These are phyloP conservation scores for Camelina neglecta DNA, from an alignment of 345 rosid genomes.

Conservation along the genomic window DNA sequence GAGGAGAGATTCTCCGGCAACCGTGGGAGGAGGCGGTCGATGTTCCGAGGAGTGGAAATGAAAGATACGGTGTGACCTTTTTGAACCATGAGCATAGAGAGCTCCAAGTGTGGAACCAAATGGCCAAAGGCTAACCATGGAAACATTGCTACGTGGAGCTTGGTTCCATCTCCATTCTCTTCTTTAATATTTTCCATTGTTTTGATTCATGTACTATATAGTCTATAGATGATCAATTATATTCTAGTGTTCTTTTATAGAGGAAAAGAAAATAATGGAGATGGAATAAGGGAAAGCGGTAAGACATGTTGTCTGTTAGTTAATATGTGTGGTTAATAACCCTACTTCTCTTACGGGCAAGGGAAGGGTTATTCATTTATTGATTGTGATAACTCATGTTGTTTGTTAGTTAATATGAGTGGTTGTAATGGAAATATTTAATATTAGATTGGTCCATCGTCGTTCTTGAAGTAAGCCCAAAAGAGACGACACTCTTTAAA, in stretches of 20 bases:
- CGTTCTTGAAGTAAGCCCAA: too few relatives aligned
- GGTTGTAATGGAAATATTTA: too few relatives aligned
- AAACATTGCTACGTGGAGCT: constrained; percentile 50
- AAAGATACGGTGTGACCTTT: constrained; percentile 47
- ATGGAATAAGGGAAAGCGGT: too few relatives aligned
- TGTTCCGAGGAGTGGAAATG: constrained; percentile 46
- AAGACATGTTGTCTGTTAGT: too few relatives aligned
- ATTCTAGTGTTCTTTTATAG: not conserved
- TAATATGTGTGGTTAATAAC: too few relatives aligned
- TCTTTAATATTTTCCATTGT: not conserved
- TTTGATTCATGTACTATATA: not conserved
- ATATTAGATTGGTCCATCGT: too few relatives aligned
- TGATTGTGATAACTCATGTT: too few relatives aligned
- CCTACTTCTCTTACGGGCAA: too few relatives aligned
- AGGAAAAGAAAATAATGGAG: not conserved
- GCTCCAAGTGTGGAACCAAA: constrained; percentile 41
- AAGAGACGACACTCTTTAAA: too few relatives aligned
- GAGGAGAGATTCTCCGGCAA: constrained; percentile 31
- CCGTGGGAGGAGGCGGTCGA: constrained; percentile 34
- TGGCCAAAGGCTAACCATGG: constrained; percentile 52
- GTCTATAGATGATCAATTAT: not conserved
- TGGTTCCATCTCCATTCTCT: not conserved
- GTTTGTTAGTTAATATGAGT: too few relatives aligned
- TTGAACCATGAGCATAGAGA: constrained; percentile 46
- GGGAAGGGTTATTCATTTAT: too few relatives aligned